Conservation (phyloP, 306 rosid genomes). For the Prunus mume region DNA sequence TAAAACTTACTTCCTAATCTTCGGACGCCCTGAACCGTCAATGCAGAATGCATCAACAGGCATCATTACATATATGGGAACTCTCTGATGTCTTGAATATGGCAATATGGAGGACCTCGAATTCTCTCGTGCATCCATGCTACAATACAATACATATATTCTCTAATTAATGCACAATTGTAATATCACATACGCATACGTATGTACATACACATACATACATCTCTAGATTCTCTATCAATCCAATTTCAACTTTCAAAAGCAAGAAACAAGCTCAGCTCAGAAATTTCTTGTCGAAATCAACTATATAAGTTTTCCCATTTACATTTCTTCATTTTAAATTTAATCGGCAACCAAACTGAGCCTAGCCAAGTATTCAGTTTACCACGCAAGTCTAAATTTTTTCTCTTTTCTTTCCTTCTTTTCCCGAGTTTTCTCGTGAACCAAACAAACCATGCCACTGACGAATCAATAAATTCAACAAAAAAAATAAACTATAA, state of each 20-base stretch:
- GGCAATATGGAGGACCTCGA: constrained; percentile 23
- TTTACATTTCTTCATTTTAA: not conserved
- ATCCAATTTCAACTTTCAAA: not conserved
- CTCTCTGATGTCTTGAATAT: constrained; percentile 12
- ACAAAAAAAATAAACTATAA: not conserved
- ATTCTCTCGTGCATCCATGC: constrained; percentile 33
- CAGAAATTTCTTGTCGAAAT: not conserved
- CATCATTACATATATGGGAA: constrained; percentile 40
- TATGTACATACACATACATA: not conserved
- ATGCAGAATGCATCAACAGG: constrained; percentile 27
- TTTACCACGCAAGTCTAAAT: not conserved
- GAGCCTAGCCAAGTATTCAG: not conserved
- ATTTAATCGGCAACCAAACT: not conserved
- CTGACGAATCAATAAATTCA: not conserved
- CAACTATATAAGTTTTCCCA: not conserved
- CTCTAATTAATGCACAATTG: not conserved
- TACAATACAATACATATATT: constrained; percentile 8
- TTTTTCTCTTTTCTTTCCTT: too few relatives aligned
- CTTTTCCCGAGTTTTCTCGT: not conserved
- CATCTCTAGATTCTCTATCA: too few relatives aligned
- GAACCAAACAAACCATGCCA: not conserved
- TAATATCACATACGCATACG: not conserved
- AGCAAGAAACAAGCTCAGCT: not conserved
- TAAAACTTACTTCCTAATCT: constrained; percentile 26
- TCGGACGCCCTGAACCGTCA: constrained; percentile 25